Evolutionary conservation across 805 yeast species (phyloP).

Genomic region (Yamadazyma olivae): DNA sequence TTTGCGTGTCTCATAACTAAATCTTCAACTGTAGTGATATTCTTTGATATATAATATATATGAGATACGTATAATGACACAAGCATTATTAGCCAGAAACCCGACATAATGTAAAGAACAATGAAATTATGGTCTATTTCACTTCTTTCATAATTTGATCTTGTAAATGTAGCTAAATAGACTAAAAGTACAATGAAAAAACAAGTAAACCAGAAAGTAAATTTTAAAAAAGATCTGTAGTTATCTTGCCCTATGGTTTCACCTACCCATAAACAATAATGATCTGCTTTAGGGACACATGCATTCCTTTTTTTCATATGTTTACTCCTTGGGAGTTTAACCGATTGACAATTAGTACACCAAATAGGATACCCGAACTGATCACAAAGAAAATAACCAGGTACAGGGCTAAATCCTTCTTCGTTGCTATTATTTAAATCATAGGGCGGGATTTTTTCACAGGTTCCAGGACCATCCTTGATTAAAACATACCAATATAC

Average conservation of each 20-base stretch:
- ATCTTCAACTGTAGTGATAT: conserved; percentile 62
- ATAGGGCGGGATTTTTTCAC: conserved; percentile 35
- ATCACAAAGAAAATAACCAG: conserved; percentile 65
- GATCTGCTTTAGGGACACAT: conserved; percentile 80
- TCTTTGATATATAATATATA: conserved; percentile 40
- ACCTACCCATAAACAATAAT: conserved; percentile 79
- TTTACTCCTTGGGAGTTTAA: conserved; percentile 67
- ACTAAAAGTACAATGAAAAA: conserved; percentile 30
- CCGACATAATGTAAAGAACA: conserved; percentile 42
- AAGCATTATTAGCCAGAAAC: conserved; percentile 45
- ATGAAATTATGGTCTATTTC: conserved; percentile 46
- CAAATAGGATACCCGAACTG: conserved; percentile 71
- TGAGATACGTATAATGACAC: conserved; percentile 42
- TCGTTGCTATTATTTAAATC: conserved; percentile 19
- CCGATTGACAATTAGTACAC: conserved; percentile 64
- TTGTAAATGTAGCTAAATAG: conserved; percentile 22
- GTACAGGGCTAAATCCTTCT: conserved; percentile 40
- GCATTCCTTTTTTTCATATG: conserved; percentile 55
- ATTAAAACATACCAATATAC: conserved; percentile 46
- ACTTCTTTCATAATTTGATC: conserved; percentile 11
- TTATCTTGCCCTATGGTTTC: conserved; percentile 67
- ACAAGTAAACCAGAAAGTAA: conserved; percentile 34
- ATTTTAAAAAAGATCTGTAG: conserved; percentile 56
- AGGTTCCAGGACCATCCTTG: conserved; percentile 56
- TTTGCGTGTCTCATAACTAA: conserved; percentile 35